These are phyloP conservation scores for Diutina neorugosa DNA, from an alignment of 1,139 yeast species.

Conservation along the genomic window DNA sequence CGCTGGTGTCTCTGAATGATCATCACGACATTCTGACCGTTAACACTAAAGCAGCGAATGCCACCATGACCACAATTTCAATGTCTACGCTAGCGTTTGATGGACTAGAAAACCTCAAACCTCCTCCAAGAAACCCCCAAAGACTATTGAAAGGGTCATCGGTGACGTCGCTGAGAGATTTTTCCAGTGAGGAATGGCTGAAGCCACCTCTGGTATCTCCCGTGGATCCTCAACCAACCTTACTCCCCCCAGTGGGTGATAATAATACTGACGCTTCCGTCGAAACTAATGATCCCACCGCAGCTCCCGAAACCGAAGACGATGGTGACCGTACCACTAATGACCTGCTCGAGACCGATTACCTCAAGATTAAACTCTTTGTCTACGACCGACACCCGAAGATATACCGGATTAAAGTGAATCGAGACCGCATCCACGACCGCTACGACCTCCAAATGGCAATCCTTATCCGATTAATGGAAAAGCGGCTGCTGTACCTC, in stretches of 20 bases:
- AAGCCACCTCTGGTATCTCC: background rate
- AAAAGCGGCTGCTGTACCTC: background rate
- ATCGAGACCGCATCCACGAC: background rate
- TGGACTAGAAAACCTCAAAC: background rate
- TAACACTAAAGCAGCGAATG: background rate
- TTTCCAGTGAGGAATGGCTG: background rate
- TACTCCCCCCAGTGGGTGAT: background rate
- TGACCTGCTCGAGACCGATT: background rate
- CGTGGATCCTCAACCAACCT: background rate
- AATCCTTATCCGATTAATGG: background rate
- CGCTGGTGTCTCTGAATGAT: background rate
- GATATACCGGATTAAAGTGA: constrained; percentile 1
- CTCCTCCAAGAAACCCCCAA: constrained; percentile 1
- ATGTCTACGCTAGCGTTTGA: background rate
- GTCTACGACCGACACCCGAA: background rate
- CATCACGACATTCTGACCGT: background rate
- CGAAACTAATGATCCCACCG: background rate
- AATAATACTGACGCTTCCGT: background rate
- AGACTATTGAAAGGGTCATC: background rate
- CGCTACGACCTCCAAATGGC: background rate
- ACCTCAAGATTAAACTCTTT: constrained; percentile 1
- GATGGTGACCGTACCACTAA: background rate
- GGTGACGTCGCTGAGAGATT: background rate
- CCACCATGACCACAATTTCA: constrained; percentile 1
- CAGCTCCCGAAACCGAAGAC: background rate